Evolutionary conservation across 192 early-diverging fungal species (phyloP), one percentile per base, ranked within the genome.

Genomic region (Mycoemilia scoparia): DNA sequence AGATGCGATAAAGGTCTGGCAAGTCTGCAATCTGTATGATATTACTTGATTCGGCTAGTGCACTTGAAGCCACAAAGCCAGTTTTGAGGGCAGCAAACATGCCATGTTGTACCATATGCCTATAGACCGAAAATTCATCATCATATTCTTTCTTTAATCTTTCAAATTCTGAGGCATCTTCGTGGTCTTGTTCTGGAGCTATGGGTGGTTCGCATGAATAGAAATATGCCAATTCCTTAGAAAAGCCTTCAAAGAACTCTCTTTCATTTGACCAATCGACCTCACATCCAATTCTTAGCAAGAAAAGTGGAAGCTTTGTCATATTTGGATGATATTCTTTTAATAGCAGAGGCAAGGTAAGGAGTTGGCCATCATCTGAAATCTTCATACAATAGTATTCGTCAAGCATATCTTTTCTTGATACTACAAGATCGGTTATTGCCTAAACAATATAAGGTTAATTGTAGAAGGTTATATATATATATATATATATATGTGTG

Each of bases 1-100:
- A 97, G 23, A 95, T 78, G 17, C 75, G 82, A 56, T 97, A 97
- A 17, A 97, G 60, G 42, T 95, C 87, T 14, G 77, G 72, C 35
- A 90, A 62, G 43, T 82, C 71, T 2, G 79, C 82, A 11, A 97
- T 52, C 43, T 85, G 74, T 3, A 84, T 57, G 10, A 90, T 49
- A 4, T 75, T 66, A 17, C 64, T 53, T 39, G 60, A 54, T 35
- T 71, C 66, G 11, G 68, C 61, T 30, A 87, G 46, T 18, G 39
- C 37, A 21, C 59, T 56, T 8, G 78, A 74, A 2, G 82, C 79
- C 36, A 67, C 49, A 29, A 91, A 84, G 8, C 73, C 53, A 13
- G 51, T 53, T 42, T 84, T 86, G 8, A 95, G 54, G 5, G 78
- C 72, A 2, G 84, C 76, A 30, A 95, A 84, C 9, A 93, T 60